Conservation (phyloP, 768 basidiomycete species). For the Lentinula lateritia region DNA sequence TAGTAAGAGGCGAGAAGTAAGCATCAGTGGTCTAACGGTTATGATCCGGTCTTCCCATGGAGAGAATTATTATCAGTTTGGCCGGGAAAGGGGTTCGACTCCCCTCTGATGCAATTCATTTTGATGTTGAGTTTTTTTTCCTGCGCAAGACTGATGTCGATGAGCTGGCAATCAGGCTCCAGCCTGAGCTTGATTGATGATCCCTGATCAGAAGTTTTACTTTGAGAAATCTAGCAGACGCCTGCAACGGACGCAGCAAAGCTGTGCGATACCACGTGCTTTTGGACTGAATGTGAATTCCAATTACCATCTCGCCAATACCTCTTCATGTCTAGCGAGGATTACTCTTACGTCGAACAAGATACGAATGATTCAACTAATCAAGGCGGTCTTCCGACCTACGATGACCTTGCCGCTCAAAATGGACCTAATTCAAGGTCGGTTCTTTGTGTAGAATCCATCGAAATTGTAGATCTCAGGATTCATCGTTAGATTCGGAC, state of each 20-base stretch:
- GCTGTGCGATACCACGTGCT: background rate
- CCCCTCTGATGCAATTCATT: slow-evolving; percentile 3
- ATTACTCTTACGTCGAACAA: slow-evolving; percentile 34
- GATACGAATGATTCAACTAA: slow-evolving; percentile 27
- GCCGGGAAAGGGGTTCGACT: slow-evolving; percentile 7
- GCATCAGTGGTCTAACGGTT: slow-evolving; percentile 8
- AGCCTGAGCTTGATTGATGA: no score
- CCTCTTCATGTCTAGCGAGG: slow-evolving; percentile 15
- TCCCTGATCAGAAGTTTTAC: no score
- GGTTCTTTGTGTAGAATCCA: slow-evolving; percentile 51
- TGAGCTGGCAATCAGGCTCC: background rate
- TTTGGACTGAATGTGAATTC: background rate
- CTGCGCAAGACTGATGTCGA: background rate
- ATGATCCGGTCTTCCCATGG: slow-evolving; percentile 6
- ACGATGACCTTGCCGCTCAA: slow-evolving; percentile 72
- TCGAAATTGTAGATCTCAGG: slow-evolving; percentile 9
- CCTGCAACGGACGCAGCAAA: background rate
- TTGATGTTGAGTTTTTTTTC: background rate
- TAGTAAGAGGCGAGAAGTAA: background rate
- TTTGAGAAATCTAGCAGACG: background rate
- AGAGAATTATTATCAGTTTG: background rate
- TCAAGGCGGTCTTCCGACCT: slow-evolving; percentile 66
- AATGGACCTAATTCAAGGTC: slow-evolving; percentile 82
- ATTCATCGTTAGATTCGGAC: slow-evolving; percentile 56
- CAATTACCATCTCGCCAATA: background rate